A percentile compares a stretch with the other conserved stretches of the same genome.
Evolutionary conservation across 2,329 filamentous ascomycete genomes (phyloP).

Genomic region (Dactylellina cionopaga): DNA sequence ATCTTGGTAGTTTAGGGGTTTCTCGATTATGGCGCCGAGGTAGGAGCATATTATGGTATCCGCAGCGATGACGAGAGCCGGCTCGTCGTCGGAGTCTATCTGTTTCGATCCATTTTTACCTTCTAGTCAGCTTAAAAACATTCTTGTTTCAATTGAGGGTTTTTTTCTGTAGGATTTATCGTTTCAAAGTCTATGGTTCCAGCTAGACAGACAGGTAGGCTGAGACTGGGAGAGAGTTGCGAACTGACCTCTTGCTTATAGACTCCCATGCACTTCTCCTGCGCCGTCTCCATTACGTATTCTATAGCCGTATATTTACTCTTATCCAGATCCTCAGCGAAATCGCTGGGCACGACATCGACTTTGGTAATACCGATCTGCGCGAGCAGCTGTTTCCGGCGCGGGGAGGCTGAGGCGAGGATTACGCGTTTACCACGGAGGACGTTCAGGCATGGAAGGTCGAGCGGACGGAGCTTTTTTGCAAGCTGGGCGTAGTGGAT

Average conservation of each 20-base stretch:
- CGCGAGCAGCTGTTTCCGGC: slow-evolving; percentile 79
- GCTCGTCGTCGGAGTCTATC: slow-evolving; percentile 69
- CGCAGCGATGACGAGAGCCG: slow-evolving; percentile 84
- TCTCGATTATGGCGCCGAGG: slow-evolving; percentile 84
- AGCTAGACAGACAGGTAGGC: too few species aligned
- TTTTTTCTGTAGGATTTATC: too few species aligned
- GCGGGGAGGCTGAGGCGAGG: slow-evolving; percentile 87
- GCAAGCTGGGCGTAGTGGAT: slow-evolving; percentile 32
- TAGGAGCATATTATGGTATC: slow-evolving; percentile 88
- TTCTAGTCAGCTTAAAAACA: background rate
- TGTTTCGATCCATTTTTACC: slow-evolving; percentile 12
- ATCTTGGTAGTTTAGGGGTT: slow-evolving; percentile 81
- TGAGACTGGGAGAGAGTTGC: background rate
- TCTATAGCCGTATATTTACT: slow-evolving; percentile 77
- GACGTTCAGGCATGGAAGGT: slow-evolving; percentile 79
- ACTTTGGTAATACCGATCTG: slow-evolving; percentile 82
- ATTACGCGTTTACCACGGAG: slow-evolving; percentile 84
- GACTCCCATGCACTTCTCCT: slow-evolving; percentile 82
- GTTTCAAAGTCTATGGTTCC: too few species aligned
- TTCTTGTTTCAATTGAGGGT: too few species aligned
- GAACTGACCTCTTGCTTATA: slow-evolving; percentile 67
- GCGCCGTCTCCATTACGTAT: slow-evolving; percentile 89
- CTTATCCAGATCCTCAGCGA: slow-evolving; percentile 88
- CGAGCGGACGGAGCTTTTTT: slow-evolving; percentile 67
- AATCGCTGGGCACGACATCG: slow-evolving; percentile 83